Base-by-base conservation (phyloP, 2,329 filamentous ascomycete genomes). In the Botrytis squamosa region DNA sequence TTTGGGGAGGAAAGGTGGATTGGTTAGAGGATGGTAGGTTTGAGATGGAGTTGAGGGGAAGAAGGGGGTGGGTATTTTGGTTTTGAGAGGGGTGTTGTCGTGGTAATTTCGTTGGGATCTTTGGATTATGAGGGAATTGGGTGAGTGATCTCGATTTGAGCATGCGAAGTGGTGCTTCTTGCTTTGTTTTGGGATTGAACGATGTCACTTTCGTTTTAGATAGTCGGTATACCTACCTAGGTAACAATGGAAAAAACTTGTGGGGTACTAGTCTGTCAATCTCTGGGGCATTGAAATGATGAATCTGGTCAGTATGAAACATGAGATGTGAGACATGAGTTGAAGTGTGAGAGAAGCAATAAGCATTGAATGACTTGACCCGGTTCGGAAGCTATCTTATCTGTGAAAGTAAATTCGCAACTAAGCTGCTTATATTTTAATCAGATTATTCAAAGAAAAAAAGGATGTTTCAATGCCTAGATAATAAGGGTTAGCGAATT, bases 401-500 rank as follows among this genome's bases (percentile, higher is more conserved):
- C 52, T 66, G n/a, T 52, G 22, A 40, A 14, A 36, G 33, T 12
- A 14, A 14, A n/a, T 18, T 38, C 46, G 20, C n/a, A 63, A 70
- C n/a, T 62, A 42, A 72, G 44, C 29, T 16, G 7, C 52, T 55
- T 12, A 18, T 57, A 18, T 16, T 62, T 52, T 49, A 16, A 52
- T 52, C 69, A 8, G 16, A 4, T 49, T 33, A 20, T 14, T n/a
- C 55, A 12, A 22, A 33, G 25, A 72, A 60, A 52, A 72, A 72
- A 72, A 25, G 63, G 18, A 69, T 72, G 71, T 29, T 72, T 72
- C 8, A 72, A 49, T 69, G 71, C 63, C 71, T 72, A 44, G 14
- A 49, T 18, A 14, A 18, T 60, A 42, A 52, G 33, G 29, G 42
- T 68, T 38, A 72, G 64, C 65, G 38, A 68, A 22, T 52, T 16